Percentiles rank a stretch among this genome's conserved stretches.
Conservation (phyloP, 2,329 filamentous ascomycete species). For the Cercospora zeina region DNA sequence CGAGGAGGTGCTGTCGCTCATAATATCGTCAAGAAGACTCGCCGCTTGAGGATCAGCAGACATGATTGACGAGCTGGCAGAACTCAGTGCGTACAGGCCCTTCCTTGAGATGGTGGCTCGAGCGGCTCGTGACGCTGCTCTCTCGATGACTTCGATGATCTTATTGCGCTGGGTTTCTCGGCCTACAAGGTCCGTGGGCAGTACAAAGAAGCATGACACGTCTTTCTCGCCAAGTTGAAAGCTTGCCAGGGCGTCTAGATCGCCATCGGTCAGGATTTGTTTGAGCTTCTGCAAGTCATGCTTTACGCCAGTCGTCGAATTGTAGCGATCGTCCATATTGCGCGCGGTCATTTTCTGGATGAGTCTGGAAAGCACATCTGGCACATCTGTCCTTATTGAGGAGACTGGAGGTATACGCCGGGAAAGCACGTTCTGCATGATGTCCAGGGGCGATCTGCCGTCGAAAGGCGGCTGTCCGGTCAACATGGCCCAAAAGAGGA, state of each 20-base stretch:
- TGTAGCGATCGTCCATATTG: conserved; percentile 81
- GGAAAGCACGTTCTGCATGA: conserved; percentile 84
- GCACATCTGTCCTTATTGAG: conserved; percentile 75
- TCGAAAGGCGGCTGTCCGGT: conserved; percentile 78
- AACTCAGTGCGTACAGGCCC: conserved; percentile 53
- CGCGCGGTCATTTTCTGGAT: conserved; percentile 93
- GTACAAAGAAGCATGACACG: conserved; percentile 86
- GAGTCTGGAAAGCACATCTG: conserved; percentile 76
- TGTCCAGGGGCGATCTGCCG: conserved; percentile 77
- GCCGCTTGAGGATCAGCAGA: conserved; percentile 37
- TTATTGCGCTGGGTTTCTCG: conserved; percentile 69
- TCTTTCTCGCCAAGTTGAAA: conserved; percentile 81
- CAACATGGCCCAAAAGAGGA: conserved; percentile 83
- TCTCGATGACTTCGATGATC: conserved; percentile 73
- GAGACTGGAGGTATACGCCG: conserved; percentile 76
- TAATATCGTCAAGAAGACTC: conserved; percentile 44
- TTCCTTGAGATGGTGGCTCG: conserved; percentile 40
- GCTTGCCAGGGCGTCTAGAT: conserved; percentile 67
- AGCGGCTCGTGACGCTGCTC: conserved; percentile 66
- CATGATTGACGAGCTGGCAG: conserved; percentile 41
- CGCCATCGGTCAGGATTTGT: conserved; percentile 71
- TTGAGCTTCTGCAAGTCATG: conserved; percentile 75
- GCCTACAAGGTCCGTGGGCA: conserved; percentile 80
- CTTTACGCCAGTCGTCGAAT: conserved; percentile 82
- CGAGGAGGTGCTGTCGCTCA: conserved; percentile 55